Base-by-base conservation (phyloP, 2,329 filamentous ascomycete genomes). In the Colletotrichum gloeosporioides region DNA sequence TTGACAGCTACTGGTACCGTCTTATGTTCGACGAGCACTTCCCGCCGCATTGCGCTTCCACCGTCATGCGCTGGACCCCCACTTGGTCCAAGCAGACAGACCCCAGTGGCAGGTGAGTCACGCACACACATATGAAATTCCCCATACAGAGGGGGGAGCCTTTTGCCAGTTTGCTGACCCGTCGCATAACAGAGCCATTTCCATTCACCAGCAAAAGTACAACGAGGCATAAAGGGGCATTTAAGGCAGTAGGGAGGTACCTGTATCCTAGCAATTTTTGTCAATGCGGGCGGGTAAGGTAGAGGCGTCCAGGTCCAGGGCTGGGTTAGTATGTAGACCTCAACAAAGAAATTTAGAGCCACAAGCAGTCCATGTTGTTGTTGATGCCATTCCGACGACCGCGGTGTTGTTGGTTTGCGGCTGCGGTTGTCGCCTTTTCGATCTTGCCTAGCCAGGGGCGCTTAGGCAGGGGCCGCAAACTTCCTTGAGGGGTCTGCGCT, bases 1-100 rank as follows among this genome's bases (percentile, higher is more conserved):
- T 22, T 39, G 63, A 64, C 80, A 94, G 93, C 63, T 98, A 98
- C 90, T 99, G 97, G 97, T 99, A 99, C 89, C 94, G 97, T 82
- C 91, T 89, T 85, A 99, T 99, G 96, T 99, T 99, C 84, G 97
- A 99, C 85, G 96, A 99, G 90, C 96, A 98, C 87, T 99, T 99
- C 92, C 97, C 97, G 63, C 91, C 93, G 73, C 93, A 93, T 83
- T 99, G 96, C 84, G 98, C 97, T 10, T 93, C 92, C 76, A 99
- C 97, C 9, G 97, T 99, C 70, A 94, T 95, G 95, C 91, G 97
- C 83, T 99, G 97, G 98, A 96, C 95, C 73, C 97, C 97, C 32
- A 99, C 95, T 49, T 99, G 97, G 97, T 98, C 95, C 73, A 95
- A 98, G 85, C 96, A 98, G 91, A 95, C 93, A 31, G 97, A 99